Percentiles rank a stretch among this genome's conserved stretches.
Evolutionary conservation across 2,329 filamentous ascomycete species (phyloP).

Genomic region (Cercospora beticola): DNA sequence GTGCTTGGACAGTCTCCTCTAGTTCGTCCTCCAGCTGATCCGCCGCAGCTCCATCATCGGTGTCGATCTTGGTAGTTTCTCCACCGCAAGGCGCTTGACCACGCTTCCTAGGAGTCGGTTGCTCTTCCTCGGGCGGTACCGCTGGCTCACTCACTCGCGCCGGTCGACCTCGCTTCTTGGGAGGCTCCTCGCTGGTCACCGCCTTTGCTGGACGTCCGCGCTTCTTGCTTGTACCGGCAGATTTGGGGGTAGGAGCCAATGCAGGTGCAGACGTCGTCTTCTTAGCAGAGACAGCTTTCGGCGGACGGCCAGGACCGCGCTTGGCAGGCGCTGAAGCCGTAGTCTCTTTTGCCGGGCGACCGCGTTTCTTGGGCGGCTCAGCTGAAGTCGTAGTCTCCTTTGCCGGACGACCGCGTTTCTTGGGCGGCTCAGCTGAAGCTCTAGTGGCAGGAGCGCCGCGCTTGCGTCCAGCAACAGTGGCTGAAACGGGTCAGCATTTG

Average conservation of each 20-base stretch:
- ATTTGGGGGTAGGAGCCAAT: conserved; percentile 10
- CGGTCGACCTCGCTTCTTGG: conserved; percentile 33
- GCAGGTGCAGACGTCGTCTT: not conserved
- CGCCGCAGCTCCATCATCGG: conserved; percentile 32
- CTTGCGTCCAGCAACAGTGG: not conserved
- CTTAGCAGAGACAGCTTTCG: not conserved
- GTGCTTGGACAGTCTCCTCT: conserved; percentile 21
- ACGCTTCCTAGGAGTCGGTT: conserved; percentile 31
- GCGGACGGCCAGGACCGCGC: conserved; percentile 10
- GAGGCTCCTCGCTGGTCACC: conserved; percentile 14
- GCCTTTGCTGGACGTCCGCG: conserved; percentile 24
- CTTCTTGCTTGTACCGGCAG: conserved; percentile 21
- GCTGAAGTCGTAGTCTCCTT: conserved; percentile 13
- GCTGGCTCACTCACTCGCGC: conserved; percentile 13
- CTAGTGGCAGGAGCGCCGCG: conserved; percentile 7
- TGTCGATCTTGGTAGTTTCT: conserved; percentile 34
- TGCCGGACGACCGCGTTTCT: conserved; percentile 34
- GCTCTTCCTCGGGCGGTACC: conserved; percentile 14
- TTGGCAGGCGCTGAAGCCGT: not conserved
- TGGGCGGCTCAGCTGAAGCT: conserved; percentile 24
- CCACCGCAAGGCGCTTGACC: conserved; percentile 33
- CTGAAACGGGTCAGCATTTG: not conserved
- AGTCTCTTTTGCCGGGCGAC: conserved; percentile 24
- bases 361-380: conserved; percentile 34
- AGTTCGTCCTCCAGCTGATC: conserved; percentile 36